phyloP scores from a whole-genome alignment of 148 eudicot genomes.

The Rheum nobile region DNA sequence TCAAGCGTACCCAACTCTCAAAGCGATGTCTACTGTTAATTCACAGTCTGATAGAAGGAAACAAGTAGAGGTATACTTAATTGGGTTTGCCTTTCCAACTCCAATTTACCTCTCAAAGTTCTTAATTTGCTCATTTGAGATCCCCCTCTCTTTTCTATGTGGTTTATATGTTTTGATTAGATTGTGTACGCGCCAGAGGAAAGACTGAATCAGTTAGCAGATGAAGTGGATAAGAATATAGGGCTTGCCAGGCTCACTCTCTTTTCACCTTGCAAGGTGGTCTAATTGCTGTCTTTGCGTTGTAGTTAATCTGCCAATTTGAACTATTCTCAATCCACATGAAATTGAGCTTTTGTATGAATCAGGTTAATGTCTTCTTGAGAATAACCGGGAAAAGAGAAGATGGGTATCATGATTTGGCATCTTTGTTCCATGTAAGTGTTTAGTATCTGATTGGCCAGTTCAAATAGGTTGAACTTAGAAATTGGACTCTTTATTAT shows the following conservation, averaged over 20 bases:
- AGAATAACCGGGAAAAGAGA: conserved; percentile 87
- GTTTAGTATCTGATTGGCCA: not conserved
- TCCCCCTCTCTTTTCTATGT: not conserved
- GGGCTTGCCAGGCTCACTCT: conserved; percentile 79
- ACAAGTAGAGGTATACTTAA: conserved; percentile 48
- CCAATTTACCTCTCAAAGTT: not conserved
- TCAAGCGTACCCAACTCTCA: conserved; percentile 32
- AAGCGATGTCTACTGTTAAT: conserved; percentile 32
- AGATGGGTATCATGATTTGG: conserved; percentile 97
- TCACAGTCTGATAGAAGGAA: conserved; percentile 26
- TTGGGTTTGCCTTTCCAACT: not conserved
- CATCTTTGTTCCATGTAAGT: conserved; percentile 94
- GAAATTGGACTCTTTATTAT: not conserved
- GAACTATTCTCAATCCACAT: not conserved
- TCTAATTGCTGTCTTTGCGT: not conserved
- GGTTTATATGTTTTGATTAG: conserved; percentile 19
- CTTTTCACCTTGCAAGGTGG: conserved; percentile 97
- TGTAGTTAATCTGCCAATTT: not conserved
- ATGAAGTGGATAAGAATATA: conserved; percentile 71
- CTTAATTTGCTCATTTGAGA: conserved; percentile 1
- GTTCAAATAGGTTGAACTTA: not conserved
- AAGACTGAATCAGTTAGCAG: conserved; percentile 58
- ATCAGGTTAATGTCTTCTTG: conserved; percentile 86
- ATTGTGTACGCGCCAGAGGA: conserved; percentile 72
- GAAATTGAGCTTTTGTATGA: conserved; percentile 11